Evolutionary conservation across 225 moss, liverwort and hornwort genomes (phyloP).

Genomic region (Bryoerythrophyllum caledonicum): DNA sequence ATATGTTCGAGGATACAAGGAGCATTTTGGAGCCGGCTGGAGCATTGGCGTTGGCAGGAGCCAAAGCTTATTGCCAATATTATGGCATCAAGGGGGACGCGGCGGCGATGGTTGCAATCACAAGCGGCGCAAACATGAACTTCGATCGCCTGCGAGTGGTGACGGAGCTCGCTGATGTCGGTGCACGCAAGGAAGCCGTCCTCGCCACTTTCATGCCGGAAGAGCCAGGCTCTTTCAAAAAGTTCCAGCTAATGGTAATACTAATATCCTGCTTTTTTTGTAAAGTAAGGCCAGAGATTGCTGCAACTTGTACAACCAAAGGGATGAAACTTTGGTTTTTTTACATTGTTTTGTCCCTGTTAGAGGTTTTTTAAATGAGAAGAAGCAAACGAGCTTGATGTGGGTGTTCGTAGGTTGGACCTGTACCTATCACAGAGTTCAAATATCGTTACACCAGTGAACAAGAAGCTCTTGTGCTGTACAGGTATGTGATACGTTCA

Average conservation of each 20-base stretch:
- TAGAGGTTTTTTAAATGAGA: too few relatives aligned
- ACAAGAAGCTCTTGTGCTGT: constrained; percentile 78
- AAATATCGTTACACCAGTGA: constrained; percentile 72
- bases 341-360: too few relatives aligned
- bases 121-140: constrained; percentile 97
- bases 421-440: constrained; percentile 77
- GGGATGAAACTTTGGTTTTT: too few relatives aligned
- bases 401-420: constrained; percentile 54
- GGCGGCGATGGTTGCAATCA: constrained; percentile 60
- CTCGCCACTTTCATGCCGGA: constrained; percentile 91
- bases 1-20: constrained; percentile 94
- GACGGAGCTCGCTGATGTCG: constrained; percentile 88
- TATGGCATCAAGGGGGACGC: constrained; percentile 77
- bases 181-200: constrained; percentile 84
- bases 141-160: constrained; percentile 85
- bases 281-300: too few relatives aligned
- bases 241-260: constrained; percentile 58
- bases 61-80: constrained; percentile 82
- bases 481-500: constrained; percentile 38
- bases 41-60: constrained; percentile 79
- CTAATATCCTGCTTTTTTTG: too few relatives aligned
- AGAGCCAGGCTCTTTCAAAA: constrained; percentile 70
- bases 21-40: constrained; percentile 94
- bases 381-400: neutral
- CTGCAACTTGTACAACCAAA: too few relatives aligned